Base-by-base conservation (phyloP, 164 flowering plant genomes). In the Stephania japonica region DNA sequence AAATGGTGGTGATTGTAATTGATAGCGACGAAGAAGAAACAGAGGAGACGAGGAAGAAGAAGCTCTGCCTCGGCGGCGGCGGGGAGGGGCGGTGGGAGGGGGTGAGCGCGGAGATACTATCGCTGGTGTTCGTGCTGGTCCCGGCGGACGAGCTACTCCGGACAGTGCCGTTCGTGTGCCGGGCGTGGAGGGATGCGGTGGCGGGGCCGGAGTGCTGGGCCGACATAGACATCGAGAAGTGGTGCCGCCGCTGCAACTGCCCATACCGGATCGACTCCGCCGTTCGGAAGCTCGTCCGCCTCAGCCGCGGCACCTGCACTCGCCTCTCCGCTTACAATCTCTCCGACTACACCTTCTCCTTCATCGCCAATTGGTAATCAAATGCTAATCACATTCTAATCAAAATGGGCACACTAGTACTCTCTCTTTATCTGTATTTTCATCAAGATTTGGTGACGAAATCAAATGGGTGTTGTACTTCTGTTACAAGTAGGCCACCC, bases 151-250 rank as follows among this genome's bases (percentile, higher is more conserved):
- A 80, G 71, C 26, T 80, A 64, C 42, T 78, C 3, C 26, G 71
- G 18, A 26, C 16, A 26, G 76, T 80, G 19, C 74, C 78, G 0
- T 47, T 76, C 50, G 85, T 82, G 1, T 82, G 85, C 73, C 25
- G 42, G 67, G 69, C 82, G 21, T 82, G 82, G 82, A 27, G 68
- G 2, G 81, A 66, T 0, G 76, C 32, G 7, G 74, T 82, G 24
- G 73, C 72, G 21, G 82, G 79, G 41, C 78, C 85, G 42, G 72
- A 80, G 64, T 80, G 85, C 65, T 82, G 85, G 85, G 23, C 69
- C 4, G 65, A 77, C 19, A 78, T 82, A 21, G 82, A 82, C 61
- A 27, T 82, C 3, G 76, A 76, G 64, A 47, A 66, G 1, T 82
- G 85, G 85, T 75, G 85, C 50, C 78, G 79, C 41, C 75, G 81